Conservation (phyloP, 1,284 basidiomycete species). For the Peniophora sp. region DNA sequence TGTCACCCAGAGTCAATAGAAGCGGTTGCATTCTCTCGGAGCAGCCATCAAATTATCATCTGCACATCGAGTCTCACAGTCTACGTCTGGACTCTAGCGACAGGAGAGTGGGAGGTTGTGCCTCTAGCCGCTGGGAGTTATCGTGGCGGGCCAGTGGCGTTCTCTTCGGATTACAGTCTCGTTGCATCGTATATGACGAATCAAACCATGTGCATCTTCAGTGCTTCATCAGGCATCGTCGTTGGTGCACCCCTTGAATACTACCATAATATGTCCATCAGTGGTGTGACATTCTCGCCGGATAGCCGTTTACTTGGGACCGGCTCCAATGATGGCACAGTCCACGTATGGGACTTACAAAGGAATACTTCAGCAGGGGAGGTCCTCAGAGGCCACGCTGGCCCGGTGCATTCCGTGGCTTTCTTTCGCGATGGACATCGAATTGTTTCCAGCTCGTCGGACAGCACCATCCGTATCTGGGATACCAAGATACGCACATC, state of each 20-base stretch:
- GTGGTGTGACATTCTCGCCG: conserved; percentile 22
- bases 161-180: conserved; percentile 7
- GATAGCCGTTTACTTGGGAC: conserved; percentile 24
- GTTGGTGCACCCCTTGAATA: no score
- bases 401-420: no score
- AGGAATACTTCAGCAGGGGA: no score
- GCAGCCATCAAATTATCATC: conserved; percentile 8
- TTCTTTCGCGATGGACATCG: no score
- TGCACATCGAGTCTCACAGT: conserved; percentile 8
- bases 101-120: conserved; percentile 4
- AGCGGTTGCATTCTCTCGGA: conserved; percentile 6
- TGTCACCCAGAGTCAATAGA: neutral
- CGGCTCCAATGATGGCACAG: conserved; percentile 21
- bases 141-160: conserved; percentile 14
- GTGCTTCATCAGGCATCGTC: conserved; percentile 12
- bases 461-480: no score
- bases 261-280: neutral
- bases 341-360: conserved; percentile 28
- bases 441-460: no score
- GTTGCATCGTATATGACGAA: conserved; percentile 14
- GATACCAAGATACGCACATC: no score
- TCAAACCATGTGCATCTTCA: conserved; percentile 18
- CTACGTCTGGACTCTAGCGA: neutral
- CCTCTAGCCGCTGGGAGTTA: conserved; percentile 15
- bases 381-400: no score